These are phyloP conservation scores for Spinacia oleracea DNA, from an alignment of 179 eudicot species.

Conservation along the genomic window DNA sequence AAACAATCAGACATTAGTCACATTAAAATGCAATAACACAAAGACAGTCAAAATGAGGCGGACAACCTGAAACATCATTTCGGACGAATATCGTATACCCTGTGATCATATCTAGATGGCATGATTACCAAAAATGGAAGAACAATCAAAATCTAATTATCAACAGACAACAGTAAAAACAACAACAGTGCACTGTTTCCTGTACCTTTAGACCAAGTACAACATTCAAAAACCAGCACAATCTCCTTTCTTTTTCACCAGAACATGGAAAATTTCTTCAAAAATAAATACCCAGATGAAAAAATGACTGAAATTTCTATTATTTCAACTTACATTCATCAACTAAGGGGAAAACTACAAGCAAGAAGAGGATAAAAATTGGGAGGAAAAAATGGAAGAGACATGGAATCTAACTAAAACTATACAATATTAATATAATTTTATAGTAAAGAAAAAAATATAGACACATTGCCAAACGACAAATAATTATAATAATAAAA, in stretches of 20 bases:
- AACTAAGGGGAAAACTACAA: constrained; percentile 27
- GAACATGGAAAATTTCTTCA: not conserved
- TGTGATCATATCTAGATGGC: constrained; percentile 28
- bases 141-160: constrained; percentile 17
- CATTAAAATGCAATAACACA: not conserved
- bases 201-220: constrained; percentile 24
- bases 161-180: constrained; percentile 7
- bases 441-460: constrained; percentile 27
- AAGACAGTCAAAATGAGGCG: not conserved
- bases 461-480: constrained; percentile 10
- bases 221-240: constrained; percentile 4
- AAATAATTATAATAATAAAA: constrained; percentile 12
- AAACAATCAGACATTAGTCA: no score
- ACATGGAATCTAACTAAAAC: constrained; percentile 22
- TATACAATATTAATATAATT: not conserved
- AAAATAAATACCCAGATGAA: constrained; percentile 23
- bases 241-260: constrained; percentile 11
- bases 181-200: constrained; percentile 13
- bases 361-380: constrained; percentile 25
- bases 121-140: constrained; percentile 34
- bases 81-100: not conserved
- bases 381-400: constrained; percentile 23
- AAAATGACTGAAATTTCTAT: not conserved
- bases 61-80: not conserved
- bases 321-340: constrained; percentile 18